Conservation (phyloP, 2,329 filamentous ascomycete species). For the Cladosporium sp. region DNA sequence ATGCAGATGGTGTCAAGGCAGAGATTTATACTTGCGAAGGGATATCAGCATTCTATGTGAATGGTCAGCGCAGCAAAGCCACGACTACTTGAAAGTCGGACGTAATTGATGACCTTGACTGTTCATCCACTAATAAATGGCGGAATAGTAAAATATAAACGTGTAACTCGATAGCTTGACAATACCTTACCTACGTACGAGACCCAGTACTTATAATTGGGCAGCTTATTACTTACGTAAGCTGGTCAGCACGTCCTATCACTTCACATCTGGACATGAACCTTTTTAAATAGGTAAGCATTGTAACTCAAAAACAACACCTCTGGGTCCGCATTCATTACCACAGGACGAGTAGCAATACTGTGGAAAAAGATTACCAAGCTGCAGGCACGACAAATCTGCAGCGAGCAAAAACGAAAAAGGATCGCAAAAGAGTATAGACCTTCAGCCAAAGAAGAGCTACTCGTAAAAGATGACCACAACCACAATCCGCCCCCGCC, state of each 20-base stretch:
- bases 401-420: neutral
- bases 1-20: neutral
- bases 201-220: neutral
- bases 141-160: neutral
- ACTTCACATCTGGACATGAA: neutral
- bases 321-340: neutral
- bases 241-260: neutral
- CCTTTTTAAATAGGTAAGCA: neutral
- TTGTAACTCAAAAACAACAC: neutral
- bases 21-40: neutral
- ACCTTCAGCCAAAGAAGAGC: neutral
- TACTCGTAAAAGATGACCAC: neutral
- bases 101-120: neutral
- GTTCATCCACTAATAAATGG: neutral
- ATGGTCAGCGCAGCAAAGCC: neutral
- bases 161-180: neutral
- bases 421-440: neutral
- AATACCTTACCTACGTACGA: too few species aligned
- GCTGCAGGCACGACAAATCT: too few species aligned
- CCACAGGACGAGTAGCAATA: neutral
- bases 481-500: slow-evolving; percentile 10
- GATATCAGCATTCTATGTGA: neutral
- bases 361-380: neutral
- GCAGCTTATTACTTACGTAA: neutral
- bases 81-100: neutral